Base-by-base conservation (phyloP, 2,329 filamentous ascomycete species). In the Pseudogymnoascus sp. region DNA sequence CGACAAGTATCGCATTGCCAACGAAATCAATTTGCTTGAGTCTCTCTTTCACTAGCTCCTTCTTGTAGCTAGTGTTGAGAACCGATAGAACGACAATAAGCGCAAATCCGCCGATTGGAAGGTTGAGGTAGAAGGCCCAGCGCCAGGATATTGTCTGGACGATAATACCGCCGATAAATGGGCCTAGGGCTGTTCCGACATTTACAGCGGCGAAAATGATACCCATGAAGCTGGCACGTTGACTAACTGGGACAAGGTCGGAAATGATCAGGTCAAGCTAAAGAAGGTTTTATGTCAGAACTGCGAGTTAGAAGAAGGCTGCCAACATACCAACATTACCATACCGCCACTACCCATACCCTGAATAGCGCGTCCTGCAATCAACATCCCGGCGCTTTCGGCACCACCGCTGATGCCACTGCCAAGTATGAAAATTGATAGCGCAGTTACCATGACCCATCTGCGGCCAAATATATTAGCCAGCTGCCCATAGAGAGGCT, bases 401-500 rank as follows among this genome's bases (percentile, higher is more conserved):
- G 84, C 79, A 0, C 77, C 78, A 0, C 82, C 84, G 43, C 75
- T 78, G 2, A 87, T 74, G 0, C 78, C 80, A 64, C 82, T 83
- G 0, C 84, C 84, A 0, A 85, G 67, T 0, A 74, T 75, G 65
- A 85, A 85, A 1, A 83, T 65, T 7, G 71, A 73, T 1, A 83
- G 75, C 2, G 79, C 71, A 6, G 70, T 60, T 0, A 83, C 72
- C 13, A 75, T 73, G 21, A 77, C 71, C 60, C 73, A 77, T 19
- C 79, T 76, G 1, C 83, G 76, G 3, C 84, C 83, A 65, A 80
- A 84, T n/a, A 85, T 75, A 62, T 83, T 77, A 11, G 79, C 76
- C 0, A 82, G 67, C 66, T 84, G 80, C 1, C 80, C 81, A 45
- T 79, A 79, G 0, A 83, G 66, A 0, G 83, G 83, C 61, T 81